phyloP scores from a whole-genome alignment of 345 rosid genomes.

The Pugionium cornutum region DNA sequence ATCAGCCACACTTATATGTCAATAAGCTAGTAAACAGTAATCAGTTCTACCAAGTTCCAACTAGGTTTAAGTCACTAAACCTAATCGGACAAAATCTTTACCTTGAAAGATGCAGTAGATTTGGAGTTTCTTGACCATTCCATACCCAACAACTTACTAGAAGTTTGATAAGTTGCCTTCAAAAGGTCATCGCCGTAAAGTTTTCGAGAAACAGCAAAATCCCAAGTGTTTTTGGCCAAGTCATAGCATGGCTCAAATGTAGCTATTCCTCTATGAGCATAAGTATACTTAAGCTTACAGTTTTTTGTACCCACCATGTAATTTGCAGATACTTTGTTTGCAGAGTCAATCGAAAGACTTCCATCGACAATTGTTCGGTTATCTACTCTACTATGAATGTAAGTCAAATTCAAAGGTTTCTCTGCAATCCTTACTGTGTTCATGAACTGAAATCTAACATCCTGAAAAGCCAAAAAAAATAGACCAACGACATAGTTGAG shows the following conservation, averaged over 20 bases:
- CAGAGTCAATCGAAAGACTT: constrained; percentile 54
- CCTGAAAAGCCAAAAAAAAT: constrained; percentile 43
- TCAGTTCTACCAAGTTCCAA: too few relatives aligned
- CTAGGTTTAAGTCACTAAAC: too few relatives aligned
- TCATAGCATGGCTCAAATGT: constrained; percentile 84
- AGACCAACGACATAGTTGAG: not conserved
- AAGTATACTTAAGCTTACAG: constrained; percentile 82
- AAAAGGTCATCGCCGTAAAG: constrained; percentile 62
- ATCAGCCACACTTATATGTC: too few relatives aligned
- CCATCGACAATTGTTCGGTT: constrained; percentile 77
- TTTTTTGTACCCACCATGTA: constrained; percentile 68
- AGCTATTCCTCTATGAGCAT: constrained; percentile 60
- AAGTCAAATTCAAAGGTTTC: constrained; percentile 81
- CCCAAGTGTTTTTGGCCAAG: constrained; percentile 78
- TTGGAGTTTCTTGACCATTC: constrained; percentile 80
- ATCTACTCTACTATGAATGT: constrained; percentile 68
- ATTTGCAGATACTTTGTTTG: constrained; percentile 78
- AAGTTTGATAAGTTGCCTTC: constrained; percentile 78
- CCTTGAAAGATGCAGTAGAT: constrained; percentile 69
- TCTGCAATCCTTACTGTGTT: constrained; percentile 64
- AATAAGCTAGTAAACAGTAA: too few relatives aligned
- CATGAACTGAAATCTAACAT: constrained; percentile 93
- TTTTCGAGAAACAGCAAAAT: constrained; percentile 64
- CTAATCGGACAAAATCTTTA: constrained; percentile 15
- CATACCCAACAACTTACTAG: constrained; percentile 64